Conservation (phyloP, 768 basidiomycete genomes). For the Naematelia encephala region DNA sequence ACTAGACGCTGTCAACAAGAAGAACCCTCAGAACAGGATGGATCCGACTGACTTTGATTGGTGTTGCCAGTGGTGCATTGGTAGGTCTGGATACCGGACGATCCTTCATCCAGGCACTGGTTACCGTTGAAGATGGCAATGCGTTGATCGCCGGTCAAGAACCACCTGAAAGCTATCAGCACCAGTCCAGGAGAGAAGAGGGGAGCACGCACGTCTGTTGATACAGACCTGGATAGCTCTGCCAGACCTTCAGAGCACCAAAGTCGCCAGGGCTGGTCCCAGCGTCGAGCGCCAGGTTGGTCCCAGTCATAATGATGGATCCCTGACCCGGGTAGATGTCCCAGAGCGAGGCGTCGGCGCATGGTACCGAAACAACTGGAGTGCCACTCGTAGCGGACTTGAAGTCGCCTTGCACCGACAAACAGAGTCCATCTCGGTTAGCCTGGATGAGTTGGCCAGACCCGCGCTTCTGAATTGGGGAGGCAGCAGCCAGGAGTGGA, state of each 20-base stretch:
- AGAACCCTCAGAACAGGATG: too few species aligned
- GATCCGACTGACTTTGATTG: slow-evolving; percentile 11
- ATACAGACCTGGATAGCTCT: slow-evolving; percentile 6
- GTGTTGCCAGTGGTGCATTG: slow-evolving; percentile 19
- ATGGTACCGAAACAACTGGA: slow-evolving; percentile 9
- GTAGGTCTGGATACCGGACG: slow-evolving; percentile 15
- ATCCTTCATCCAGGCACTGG: slow-evolving; percentile 18
- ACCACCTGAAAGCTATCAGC: slow-evolving; percentile 18
- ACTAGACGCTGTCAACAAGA: not conserved
- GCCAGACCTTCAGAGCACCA: slow-evolving; percentile 8
- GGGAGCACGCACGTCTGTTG: slow-evolving; percentile 17
- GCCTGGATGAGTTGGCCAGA: slow-evolving; percentile 4
- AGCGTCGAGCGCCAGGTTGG: slow-evolving; percentile 17
- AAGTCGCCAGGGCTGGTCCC: slow-evolving; percentile 9
- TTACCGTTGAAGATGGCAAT: slow-evolving; percentile 18
- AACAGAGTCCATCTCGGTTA: not conserved
- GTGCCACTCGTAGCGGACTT: slow-evolving; percentile 6
- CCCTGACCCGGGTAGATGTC: slow-evolving; percentile 44
- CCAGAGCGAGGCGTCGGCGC: slow-evolving; percentile 11
- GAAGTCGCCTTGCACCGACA: slow-evolving; percentile 4
- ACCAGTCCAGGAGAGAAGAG: not conserved
- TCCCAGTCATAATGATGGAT: slow-evolving; percentile 27
- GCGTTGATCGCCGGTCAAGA: slow-evolving; percentile 15
- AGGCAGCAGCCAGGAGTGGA: slow-evolving; percentile 4
- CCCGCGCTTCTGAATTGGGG: slow-evolving; percentile 3